Conservation (phyloP, 768 basidiomycete species). For the Suillus subalutaceus region DNA sequence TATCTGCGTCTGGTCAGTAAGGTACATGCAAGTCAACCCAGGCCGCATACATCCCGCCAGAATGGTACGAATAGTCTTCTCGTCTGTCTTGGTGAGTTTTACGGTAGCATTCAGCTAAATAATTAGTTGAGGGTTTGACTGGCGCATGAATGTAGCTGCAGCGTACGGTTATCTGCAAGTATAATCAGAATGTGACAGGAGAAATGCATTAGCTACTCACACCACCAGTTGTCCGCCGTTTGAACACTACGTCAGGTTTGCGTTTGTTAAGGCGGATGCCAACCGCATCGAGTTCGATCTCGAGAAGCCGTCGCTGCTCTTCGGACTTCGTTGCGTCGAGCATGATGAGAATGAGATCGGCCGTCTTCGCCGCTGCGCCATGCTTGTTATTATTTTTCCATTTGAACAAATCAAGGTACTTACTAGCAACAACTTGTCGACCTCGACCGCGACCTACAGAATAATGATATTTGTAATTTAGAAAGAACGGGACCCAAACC, state of each 20-base stretch:
- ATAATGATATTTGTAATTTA: neutral
- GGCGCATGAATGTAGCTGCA: conserved; percentile 17
- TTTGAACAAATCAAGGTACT: conserved; percentile 18
- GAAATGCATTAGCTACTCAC: conserved; percentile 45
- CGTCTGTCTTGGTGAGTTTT: conserved; percentile 92
- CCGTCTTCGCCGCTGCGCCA: conserved; percentile 74
- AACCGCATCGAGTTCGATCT: conserved; percentile 94
- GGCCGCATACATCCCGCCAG: conserved; percentile 75
- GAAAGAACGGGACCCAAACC: conserved; percentile 34
- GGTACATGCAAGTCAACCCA: neutral
- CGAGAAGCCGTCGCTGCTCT: conserved; percentile 85
- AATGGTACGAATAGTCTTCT: conserved; percentile 92
- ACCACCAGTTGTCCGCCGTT: conserved; percentile 89
- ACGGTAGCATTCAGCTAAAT: conserved; percentile 83
- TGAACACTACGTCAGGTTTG: conserved; percentile 95
- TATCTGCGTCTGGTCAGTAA: conserved; percentile 51
- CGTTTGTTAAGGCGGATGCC: conserved; percentile 92
- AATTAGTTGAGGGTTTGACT: neutral
- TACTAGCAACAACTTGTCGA: conserved; percentile 93
- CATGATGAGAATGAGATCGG: conserved; percentile 93
- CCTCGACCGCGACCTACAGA: conserved; percentile 74
- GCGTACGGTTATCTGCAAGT: conserved; percentile 66
- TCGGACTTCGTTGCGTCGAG: conserved; percentile 92
- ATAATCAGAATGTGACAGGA: conserved; percentile 13
- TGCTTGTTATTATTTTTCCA: conserved; percentile 16